Conservation (phyloP, 2,329 filamentous ascomycete genomes). For the Alternaria incomplexa region DNA sequence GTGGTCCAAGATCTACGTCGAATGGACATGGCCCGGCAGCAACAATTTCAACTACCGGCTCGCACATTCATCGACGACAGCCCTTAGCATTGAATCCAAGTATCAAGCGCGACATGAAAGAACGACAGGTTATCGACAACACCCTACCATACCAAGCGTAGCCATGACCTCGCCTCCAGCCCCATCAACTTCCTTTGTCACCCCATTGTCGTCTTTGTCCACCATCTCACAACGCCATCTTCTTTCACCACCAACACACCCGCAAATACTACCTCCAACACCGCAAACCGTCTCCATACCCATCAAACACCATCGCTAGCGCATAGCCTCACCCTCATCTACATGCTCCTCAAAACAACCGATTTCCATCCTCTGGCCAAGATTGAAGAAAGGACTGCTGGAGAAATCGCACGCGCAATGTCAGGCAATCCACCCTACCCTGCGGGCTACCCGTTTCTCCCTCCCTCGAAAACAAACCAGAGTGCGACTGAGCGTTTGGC, state of each 20-base stretch:
- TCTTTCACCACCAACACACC: not conserved
- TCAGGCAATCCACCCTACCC: too few relatives aligned
- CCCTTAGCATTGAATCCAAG: not conserved
- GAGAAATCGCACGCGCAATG: not conserved
- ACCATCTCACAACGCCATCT: not conserved
- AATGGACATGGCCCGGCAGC: not conserved
- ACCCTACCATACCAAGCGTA: not conserved
- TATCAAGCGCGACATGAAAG: not conserved
- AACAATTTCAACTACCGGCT: not conserved
- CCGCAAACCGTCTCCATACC: not conserved
- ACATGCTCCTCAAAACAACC: not conserved
- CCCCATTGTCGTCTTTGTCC: not conserved
- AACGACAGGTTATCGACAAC: not conserved
- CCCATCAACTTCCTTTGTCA: not conserved
- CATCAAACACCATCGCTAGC: not conserved
- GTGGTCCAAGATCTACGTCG: not conserved
- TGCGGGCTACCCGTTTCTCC: not conserved
- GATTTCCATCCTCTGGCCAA: not conserved
- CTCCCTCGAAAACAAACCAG: not conserved
- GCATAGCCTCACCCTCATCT: not conserved
- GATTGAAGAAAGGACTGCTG: not conserved
- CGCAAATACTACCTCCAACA: too few relatives aligned
- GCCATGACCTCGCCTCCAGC: accelerated
- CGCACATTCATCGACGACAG: not conserved
- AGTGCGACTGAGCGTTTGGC: not conserved